Evolutionary conservation across 2,329 filamentous ascomycete genomes (phyloP).

Genomic region (Nigrospora osmanthi): DNA sequence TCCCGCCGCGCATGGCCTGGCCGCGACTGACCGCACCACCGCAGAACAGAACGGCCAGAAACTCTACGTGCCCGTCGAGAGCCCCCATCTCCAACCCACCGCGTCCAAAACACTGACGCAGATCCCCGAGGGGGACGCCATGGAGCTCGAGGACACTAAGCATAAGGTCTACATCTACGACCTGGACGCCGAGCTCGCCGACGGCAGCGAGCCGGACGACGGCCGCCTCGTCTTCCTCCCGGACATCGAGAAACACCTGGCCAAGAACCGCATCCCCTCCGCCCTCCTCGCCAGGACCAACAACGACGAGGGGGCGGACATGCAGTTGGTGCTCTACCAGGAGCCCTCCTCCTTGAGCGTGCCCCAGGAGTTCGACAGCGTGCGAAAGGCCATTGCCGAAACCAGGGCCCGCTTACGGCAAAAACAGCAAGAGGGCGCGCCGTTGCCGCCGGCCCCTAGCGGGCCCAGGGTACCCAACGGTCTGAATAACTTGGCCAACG

Average conservation of each 20-base stretch:
- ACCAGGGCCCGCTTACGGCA: constrained; percentile 62
- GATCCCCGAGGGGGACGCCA: constrained; percentile 45
- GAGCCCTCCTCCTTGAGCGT: constrained; percentile 71
- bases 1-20: constrained; percentile 13
- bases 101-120: constrained; percentile 9
- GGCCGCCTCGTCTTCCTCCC: constrained; percentile 70
- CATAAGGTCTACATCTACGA: constrained; percentile 88
- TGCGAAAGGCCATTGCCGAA: constrained; percentile 78
- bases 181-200: constrained; percentile 78
- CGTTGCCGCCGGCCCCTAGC: background rate
- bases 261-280: constrained; percentile 57
- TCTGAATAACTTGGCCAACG: constrained; percentile 6
- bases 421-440: constrained; percentile 35
- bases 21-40: constrained; percentile 13
- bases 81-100: constrained; percentile 21
- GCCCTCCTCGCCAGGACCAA: constrained; percentile 55
- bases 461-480: constrained; percentile 1
- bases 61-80: constrained; percentile 59
- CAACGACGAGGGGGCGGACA: constrained; percentile 45
- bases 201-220: constrained; percentile 39
- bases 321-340: constrained; percentile 78
- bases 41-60: constrained; percentile 55
- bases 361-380: constrained; percentile 65
- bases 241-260: constrained; percentile 76
- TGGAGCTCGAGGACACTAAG: constrained; percentile 82